phyloP scores from a whole-genome alignment of 345 rosid genomes.

The Dovyalis caffra region DNA sequence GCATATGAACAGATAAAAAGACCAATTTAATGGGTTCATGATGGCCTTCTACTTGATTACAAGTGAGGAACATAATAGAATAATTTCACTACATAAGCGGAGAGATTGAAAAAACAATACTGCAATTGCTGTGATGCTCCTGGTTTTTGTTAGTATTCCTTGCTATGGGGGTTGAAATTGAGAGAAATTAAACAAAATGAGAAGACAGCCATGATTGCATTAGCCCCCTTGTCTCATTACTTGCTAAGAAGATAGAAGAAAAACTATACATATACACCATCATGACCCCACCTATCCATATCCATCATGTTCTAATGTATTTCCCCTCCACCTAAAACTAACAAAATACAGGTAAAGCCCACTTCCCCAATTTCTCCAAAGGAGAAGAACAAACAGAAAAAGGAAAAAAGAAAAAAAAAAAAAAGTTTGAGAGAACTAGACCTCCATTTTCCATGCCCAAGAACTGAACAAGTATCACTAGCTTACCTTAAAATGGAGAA shows the following conservation, averaged over 20 bases:
- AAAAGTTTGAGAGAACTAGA: constrained; percentile 12
- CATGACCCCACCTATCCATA: constrained; percentile 29
- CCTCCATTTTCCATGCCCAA: constrained; percentile 32
- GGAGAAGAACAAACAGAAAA: not conserved
- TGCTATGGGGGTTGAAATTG: not conserved
- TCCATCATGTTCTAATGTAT: constrained; percentile 32
- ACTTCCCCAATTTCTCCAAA: constrained; percentile 30
- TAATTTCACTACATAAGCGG: not conserved
- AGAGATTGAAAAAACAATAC: not conserved
- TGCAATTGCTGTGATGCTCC: not conserved
- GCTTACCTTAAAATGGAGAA: constrained; percentile 12
- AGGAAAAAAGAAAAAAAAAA: constrained; percentile 2
- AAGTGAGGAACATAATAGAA: not conserved
- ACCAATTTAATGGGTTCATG: not conserved
- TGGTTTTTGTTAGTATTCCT: not conserved
- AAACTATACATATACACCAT: constrained; percentile 52
- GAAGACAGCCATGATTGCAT: constrained; percentile 39
- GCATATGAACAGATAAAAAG: not conserved
- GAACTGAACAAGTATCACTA: constrained; percentile 28
- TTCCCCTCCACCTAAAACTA: constrained; percentile 42
- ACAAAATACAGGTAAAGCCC: constrained; percentile 29
- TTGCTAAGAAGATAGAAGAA: constrained; percentile 13
- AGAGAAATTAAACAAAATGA: constrained; percentile 13
- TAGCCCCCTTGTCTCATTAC: constrained; percentile 24
- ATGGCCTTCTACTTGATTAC: not conserved